Conservation (phyloP, 1,139 yeast genomes). For the Scheffersomyces illinoinensis region DNA sequence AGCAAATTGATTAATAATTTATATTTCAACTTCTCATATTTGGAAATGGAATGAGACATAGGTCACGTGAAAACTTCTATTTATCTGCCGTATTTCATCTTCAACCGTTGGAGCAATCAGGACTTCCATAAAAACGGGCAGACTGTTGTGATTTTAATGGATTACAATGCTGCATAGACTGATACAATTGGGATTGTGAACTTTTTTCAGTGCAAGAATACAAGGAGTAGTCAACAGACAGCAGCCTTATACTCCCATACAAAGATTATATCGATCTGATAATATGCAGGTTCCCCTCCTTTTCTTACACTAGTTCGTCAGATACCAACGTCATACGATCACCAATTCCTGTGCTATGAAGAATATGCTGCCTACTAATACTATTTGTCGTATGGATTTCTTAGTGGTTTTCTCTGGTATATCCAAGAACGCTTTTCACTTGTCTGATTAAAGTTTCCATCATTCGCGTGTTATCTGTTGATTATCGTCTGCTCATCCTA, state of each 20-base stretch:
- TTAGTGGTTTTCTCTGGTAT: not conserved
- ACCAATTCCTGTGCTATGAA: not conserved
- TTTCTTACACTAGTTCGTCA: not conserved
- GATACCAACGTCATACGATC: not conserved
- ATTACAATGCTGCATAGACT: no score
- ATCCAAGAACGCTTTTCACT: not conserved
- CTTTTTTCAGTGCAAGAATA: no score
- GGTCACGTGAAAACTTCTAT: not conserved
- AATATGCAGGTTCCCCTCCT: not conserved
- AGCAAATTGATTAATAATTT: not conserved
- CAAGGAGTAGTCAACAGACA: not conserved
- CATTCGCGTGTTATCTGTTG: not conserved
- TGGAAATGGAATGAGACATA: not conserved
- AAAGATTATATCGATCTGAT: not conserved
- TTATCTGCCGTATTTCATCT: not conserved
- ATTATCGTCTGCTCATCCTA: not conserved
- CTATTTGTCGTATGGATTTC: not conserved
- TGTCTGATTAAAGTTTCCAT: not conserved
- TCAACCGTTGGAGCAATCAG: not conserved
- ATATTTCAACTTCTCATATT: not conserved
- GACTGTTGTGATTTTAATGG: not conserved
- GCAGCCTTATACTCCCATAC: not conserved
- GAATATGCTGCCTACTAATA: not conserved
- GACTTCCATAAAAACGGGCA: not conserved
- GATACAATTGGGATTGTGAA: no score